A percentile compares a stretch with the other conserved stretches of the same genome.
phyloP scores from a whole-genome alignment of 2,329 filamentous ascomycete genomes.

The Cryphonectria radicalis region DNA sequence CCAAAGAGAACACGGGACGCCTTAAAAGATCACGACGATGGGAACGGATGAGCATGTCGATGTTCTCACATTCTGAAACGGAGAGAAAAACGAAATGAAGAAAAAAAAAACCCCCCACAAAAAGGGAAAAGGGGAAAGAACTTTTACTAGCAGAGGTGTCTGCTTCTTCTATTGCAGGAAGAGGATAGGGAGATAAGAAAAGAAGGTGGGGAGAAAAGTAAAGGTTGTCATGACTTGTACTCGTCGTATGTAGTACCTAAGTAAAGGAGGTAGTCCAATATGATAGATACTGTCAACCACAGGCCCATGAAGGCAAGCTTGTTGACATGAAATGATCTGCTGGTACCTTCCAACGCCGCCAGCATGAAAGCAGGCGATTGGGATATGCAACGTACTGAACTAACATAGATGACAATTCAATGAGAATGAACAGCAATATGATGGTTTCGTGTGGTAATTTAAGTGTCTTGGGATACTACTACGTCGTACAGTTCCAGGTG shows the following conservation, averaged over 20 bases:
- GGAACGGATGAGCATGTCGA: neutral
- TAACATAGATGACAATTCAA: neutral
- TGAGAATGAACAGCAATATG: neutral
- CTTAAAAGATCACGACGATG: neutral
- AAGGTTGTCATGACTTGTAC: neutral
- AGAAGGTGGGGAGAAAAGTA: neutral
- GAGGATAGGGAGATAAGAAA: neutral
- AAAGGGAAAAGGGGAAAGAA: too few species aligned
- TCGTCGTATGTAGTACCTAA: neutral
- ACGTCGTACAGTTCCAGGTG: constrained; percentile 24
- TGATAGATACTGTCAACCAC: neutral
- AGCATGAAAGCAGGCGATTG: neutral
- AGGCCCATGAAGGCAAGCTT: neutral
- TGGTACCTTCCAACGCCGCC: too few species aligned
- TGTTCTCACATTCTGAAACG: too few species aligned
- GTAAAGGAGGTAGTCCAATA: neutral
- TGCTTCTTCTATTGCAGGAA: neutral
- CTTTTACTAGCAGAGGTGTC: neutral
- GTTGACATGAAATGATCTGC: neutral
- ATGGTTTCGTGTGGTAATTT: neutral
- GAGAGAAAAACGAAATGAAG: too few species aligned
- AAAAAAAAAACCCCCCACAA: too few species aligned
- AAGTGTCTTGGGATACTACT: neutral
- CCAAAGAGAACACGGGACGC: neutral
- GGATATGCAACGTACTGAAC: neutral